A percentile compares a stretch with the other conserved stretches of the same genome.
These are phyloP conservation scores for Xylaria polymorpha DNA, from an alignment of 2,329 filamentous ascomycete genomes.

Conservation along the genomic window DNA sequence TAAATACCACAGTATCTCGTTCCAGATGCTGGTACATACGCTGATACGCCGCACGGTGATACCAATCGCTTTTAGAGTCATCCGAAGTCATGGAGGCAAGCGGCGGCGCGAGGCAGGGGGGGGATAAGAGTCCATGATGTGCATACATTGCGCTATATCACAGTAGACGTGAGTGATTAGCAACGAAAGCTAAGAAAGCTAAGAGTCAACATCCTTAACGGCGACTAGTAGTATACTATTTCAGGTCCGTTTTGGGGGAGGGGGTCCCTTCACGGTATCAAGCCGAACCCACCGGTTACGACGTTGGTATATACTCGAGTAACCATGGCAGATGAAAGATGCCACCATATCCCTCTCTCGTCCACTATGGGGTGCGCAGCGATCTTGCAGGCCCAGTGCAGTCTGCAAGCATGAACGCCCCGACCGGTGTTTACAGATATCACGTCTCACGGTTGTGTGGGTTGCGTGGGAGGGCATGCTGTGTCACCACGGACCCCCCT, in stretches of 20 bases:
- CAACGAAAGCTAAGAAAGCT: background rate
- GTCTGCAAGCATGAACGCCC: conserved; percentile 6
- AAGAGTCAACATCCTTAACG: background rate
- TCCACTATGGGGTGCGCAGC: conserved; percentile 4
- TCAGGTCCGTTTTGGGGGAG: background rate
- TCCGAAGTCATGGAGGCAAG: background rate
- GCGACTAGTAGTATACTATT: background rate
- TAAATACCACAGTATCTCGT: conserved; percentile 5
- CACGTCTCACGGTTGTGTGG: conserved; percentile 23
- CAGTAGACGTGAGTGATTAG: background rate
- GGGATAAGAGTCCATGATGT: background rate
- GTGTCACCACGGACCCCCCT: conserved; percentile 23
- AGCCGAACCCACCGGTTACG: conserved; percentile 16
- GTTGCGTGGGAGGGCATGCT: conserved; percentile 19
- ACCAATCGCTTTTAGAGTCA: background rate
- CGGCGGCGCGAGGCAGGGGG: background rate
- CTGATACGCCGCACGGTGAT: background rate
- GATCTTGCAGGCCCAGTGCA: conserved; percentile 21
- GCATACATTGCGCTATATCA: background rate
- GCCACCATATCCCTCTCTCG: conserved; percentile 1
- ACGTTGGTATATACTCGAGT: conserved; percentile 4
- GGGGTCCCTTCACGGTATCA: conserved; percentile 7
- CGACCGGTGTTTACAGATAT: conserved; percentile 10
- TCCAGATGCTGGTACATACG: background rate
- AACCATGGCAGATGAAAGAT: conserved; percentile 4